Evolutionary conservation across 2,329 filamentous ascomycete species (phyloP), one percentile per base, ranked within the genome.

Genomic region (Xylaria sp.): DNA sequence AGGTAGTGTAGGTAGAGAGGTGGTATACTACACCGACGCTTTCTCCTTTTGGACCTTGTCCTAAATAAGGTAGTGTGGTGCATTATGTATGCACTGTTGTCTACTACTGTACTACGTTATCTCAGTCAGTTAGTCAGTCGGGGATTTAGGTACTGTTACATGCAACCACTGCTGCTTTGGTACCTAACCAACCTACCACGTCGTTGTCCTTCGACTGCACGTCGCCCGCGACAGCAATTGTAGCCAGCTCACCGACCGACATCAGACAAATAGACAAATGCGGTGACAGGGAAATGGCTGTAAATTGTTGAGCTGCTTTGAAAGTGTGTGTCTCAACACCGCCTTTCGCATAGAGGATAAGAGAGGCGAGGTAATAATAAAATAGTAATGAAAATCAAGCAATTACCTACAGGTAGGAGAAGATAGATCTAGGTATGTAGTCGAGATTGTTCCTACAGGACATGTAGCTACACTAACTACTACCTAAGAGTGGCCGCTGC

Each of bases 151-250:
- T 67, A 57, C 53, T 49, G 69, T 65, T 65, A 71, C 66, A 71
- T 71, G 68, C 68, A 68, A 70, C 66, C 58, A 63, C 60, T 36
- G 42, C 23, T 61, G 65, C 66, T 68, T 66, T 66, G 69, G 60
- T 69, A 71, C 69, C 69, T 71, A 71, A 71, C 63, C 49, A 63
- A 48, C 63, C 26, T 69, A 66, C 68, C 68, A 70, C 66, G 66
- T 70, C 40, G 66, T 65, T 69, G 66, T 66, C 69, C 66, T 46
- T 66, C 57, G 31, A 65, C 59, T 68, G 68, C 68, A 67, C 38
- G 62, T 65, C 44, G 61, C 61, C 61, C 59, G 53, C 63, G 67
- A 68, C 61, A 68, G 63, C 56, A 63, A 36, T 59, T 26, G 44
- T 61, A 63, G 66, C 69, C 67, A 69, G 66, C 69, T 71, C 69